Conservation (phyloP, 768 basidiomycete genomes). For the Mycena pura region DNA sequence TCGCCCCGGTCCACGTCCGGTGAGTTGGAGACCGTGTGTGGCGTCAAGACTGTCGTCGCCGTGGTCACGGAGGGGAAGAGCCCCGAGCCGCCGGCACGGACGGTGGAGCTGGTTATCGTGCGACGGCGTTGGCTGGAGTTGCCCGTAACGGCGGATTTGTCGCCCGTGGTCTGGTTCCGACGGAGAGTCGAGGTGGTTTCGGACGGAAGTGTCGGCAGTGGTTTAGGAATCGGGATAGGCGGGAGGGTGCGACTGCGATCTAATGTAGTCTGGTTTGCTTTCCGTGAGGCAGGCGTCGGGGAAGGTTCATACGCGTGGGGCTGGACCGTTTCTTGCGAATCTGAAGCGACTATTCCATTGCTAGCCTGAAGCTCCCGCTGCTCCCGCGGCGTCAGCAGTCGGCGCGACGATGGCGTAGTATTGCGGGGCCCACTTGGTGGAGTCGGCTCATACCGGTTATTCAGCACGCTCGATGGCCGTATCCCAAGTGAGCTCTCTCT, state of each 20-base stretch:
- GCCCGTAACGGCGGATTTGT: slow-evolving; percentile 15
- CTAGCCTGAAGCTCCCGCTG: slow-evolving; percentile 50
- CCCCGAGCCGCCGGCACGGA: slow-evolving; percentile 39
- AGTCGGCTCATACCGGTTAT: slow-evolving; percentile 28
- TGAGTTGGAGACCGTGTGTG: slow-evolving; percentile 66
- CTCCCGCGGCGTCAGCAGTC: slow-evolving; percentile 65
- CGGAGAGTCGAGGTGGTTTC: slow-evolving; percentile 47
- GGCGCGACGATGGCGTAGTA: slow-evolving; percentile 49
- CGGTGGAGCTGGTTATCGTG: slow-evolving; percentile 42
- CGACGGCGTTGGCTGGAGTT: slow-evolving; percentile 35
- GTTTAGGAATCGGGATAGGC: slow-evolving; percentile 60
- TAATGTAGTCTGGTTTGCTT: slow-evolving; percentile 29
- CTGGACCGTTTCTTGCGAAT: slow-evolving; percentile 52
- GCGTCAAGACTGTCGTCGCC: slow-evolving; percentile 70
- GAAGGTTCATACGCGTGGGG: slow-evolving; percentile 46
- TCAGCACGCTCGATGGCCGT: slow-evolving; percentile 41
- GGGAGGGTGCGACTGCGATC: slow-evolving; percentile 57
- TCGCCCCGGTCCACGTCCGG: slow-evolving; percentile 33
- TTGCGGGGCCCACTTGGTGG: slow-evolving; percentile 28
- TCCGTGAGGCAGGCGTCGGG: slow-evolving; percentile 50
- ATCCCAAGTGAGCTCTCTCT: slow-evolving; percentile 43
- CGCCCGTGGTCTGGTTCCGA: slow-evolving; percentile 21
- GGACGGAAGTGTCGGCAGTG: slow-evolving; percentile 65
- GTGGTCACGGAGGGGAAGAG: slow-evolving; percentile 60
- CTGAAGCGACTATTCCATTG: slow-evolving; percentile 39